Evolutionary conservation across 495 filamentous ascomycete species (phyloP), one percentile per base, ranked within the genome.

Genomic region (Aspergillus asperescens): DNA sequence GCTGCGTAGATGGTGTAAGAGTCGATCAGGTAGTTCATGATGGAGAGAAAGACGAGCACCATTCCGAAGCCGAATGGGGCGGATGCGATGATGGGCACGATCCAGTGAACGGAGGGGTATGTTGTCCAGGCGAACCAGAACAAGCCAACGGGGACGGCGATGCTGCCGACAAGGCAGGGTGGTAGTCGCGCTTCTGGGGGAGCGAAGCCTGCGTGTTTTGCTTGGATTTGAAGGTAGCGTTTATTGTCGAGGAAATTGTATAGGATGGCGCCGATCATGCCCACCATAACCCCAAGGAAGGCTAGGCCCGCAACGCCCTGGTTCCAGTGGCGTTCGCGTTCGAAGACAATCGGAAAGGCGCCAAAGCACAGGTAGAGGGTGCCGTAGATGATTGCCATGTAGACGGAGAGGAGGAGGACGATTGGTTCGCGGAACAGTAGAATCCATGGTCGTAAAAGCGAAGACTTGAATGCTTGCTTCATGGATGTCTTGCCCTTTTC

Each of bases 321-420:
- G 25, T 75, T 78, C 90, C 89, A 95, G 57, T 82, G 81, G 22
- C 89, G 86, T 45, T 83, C 60, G 15, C 80, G 62, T 22, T 80
- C 71, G 67, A 87, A 95, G 44, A 95, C 84, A 47, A 94, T 85
- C 3, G 90, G 90, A 61, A 74, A 77, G 15, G 88, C 88, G 18
- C 88, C 83, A 67, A 96, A 95, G 56, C 92, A 77, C 53, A 95
- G 80, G 66, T 92, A 95, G 5, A 92, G 66, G 16, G 87, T 83
- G 5, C 87, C 84, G 60, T 90, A 91, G 7, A 83, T 71, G 50
- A 89, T 80, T 37, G 86, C 80, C 67, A 90, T 81, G 63, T 91
- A 92, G 4, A 88, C 52, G n/a, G 81, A 83, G n/a, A 86, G 76
- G 18, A 85, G 63, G 53, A 83, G 73, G 28, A 83, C 79, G 50